Base-by-base conservation (phyloP, 495 filamentous ascomycete species). In the Penicillium waksmanii region DNA sequence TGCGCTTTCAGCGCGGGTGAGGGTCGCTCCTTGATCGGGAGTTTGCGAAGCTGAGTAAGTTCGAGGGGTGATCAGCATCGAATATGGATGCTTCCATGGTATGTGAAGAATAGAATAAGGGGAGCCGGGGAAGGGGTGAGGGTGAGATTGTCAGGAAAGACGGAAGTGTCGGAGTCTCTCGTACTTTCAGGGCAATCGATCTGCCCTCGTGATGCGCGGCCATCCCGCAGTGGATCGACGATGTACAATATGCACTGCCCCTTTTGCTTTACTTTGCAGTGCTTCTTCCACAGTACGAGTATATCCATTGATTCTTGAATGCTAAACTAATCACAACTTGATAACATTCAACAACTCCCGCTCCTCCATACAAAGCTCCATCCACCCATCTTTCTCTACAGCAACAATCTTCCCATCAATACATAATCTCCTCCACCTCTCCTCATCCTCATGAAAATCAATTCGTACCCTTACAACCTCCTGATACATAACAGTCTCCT, bases 381-480 rank as follows among this genome's bases (percentile, higher is more conserved):
- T 84, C 84, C 84, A 89, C 7, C 94, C 93, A 0, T 82, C 85
- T 58, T 81, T 63, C 46, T 86, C 85, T 17, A 96, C 68, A 55
- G 80, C 81, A 10, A 96, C 82, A 61, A 96, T 93, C 57, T 87
- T 89, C 12, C 94, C 94, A 75, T 98, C 94, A 21, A 98, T 77
- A 67, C 93, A 98, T 2, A 96, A 83, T 59, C 91, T 84, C 56
- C 93, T 77, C 92, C 92, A 97, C 60, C 84, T 77, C 43, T 84
- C 78, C 46, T 85, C 78, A 13, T 66, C 57, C 63, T 93, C 88
- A 9, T 79, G 57, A 38, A 96, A 85, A 35, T 86, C 79, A 31
- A 96, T 84, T 46, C 77, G 79, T 21, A 93, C 46, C 21, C 82
- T 80, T 3, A 87, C 82, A 42, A 92, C 73, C 23, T 81, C 76